Evolutionary conservation across 2,329 filamentous ascomycete species (phyloP).

Genomic region (Nothomitra cinnamomea): DNA sequence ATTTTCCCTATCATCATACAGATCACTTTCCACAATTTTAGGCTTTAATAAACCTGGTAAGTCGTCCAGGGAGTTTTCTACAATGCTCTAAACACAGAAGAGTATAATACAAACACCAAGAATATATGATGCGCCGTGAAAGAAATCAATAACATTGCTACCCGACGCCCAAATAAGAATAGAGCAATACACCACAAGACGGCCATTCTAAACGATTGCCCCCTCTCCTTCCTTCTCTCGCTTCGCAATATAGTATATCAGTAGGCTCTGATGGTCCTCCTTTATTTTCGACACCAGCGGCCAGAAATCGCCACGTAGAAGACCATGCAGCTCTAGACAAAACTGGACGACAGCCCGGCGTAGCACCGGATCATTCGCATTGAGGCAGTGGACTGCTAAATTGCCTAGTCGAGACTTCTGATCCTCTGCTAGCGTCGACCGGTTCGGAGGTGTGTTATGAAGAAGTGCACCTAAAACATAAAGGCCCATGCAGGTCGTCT

Average conservation of each 20-base stretch:
- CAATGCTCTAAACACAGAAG: too few relatives aligned
- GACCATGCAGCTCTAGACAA: slow-evolving; percentile 53
- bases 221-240: slow-evolving; percentile 36
- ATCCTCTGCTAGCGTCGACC: slow-evolving; percentile 15
- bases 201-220: neutral
- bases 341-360: slow-evolving; percentile 52
- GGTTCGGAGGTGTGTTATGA: slow-evolving; percentile 15
- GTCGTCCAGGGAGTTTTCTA: too few relatives aligned
- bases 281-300: slow-evolving; percentile 24
- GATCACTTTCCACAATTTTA: too few relatives aligned
- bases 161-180: slow-evolving; percentile 1
- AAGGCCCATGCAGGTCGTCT: slow-evolving; percentile 24
- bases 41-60: too few relatives aligned
- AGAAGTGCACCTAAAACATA: slow-evolving; percentile 20
- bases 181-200: neutral
- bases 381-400: slow-evolving; percentile 22
- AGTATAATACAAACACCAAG: too few relatives aligned
- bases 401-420: slow-evolving; percentile 22
- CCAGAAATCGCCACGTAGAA: slow-evolving; percentile 33
- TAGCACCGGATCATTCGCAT: slow-evolving; percentile 19
- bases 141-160: neutral
- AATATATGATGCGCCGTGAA: too few relatives aligned
- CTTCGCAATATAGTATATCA: slow-evolving; percentile 69
- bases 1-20: too few relatives aligned
- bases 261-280: slow-evolving; percentile 58